A percentile compares a stretch with the other conserved stretches of the same genome.
Evolutionary conservation across 768 basidiomycete species (phyloP).

Genomic region (Amylocystis lapponica): DNA sequence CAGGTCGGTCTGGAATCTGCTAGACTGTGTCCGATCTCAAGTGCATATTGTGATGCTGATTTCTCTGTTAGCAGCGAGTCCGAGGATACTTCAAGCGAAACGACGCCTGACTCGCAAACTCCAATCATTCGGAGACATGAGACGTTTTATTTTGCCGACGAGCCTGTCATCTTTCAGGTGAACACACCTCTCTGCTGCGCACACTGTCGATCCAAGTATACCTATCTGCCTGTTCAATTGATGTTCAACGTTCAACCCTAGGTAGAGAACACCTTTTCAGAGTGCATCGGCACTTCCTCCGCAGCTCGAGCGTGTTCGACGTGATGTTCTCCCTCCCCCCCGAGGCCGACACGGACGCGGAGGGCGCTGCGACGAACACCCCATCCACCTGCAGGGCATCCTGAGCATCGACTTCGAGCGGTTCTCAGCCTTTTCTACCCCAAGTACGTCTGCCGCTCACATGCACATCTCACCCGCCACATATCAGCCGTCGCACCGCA

Average conservation of each 20-base stretch:
- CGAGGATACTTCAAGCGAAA: too few relatives aligned
- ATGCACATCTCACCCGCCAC: background rate
- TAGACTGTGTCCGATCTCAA: too few relatives aligned
- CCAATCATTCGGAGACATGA: slow-evolving; percentile 4
- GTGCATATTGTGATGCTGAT: too few relatives aligned
- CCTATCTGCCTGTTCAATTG: background rate
- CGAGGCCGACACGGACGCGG: background rate
- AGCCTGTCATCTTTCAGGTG: slow-evolving; percentile 10
- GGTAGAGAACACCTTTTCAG: slow-evolving; percentile 19
- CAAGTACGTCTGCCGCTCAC: slow-evolving; percentile 9
- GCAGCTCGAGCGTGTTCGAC: slow-evolving; percentile 11
- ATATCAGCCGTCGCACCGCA: background rate
- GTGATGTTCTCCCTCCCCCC: slow-evolving; percentile 14
- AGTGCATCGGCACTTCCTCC: slow-evolving; percentile 16
- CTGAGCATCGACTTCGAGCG: slow-evolving; percentile 13
- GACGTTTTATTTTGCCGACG: slow-evolving; percentile 9
- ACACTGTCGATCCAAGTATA: background rate
- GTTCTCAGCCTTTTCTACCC: slow-evolving; percentile 17
- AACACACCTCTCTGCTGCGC: background rate
- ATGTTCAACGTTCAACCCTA: background rate
- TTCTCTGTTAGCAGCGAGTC: too few relatives aligned
- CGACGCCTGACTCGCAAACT: too few relatives aligned
- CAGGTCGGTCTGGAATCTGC: too few relatives aligned
- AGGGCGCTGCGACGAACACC: slow-evolving; percentile 9
- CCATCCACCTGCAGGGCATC: slow-evolving; percentile 8